Evolutionary conservation across 306 rosid species (phyloP), one percentile per base, ranked within the genome.

Genomic region (Vicia sativa): DNA sequence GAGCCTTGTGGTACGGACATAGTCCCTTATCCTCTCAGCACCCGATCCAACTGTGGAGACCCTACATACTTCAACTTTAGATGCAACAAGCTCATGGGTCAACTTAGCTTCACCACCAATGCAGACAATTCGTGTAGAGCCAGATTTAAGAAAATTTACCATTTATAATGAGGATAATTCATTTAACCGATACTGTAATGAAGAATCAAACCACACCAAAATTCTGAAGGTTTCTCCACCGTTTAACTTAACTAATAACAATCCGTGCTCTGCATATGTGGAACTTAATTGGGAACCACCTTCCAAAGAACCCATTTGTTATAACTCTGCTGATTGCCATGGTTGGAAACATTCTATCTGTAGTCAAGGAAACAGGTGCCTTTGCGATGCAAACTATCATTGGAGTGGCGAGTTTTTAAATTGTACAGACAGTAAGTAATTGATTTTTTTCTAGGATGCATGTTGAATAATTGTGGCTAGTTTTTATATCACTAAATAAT

Each of bases 21-120:
- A 2, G 73, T 87, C 13, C 90, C 90, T 39, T 87, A 85, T 78
- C 90, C 93, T 0, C 39, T 82, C 3, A 82, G 86, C 58, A 85
- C 78, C 0, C 12, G 71, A 14, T 21, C 14, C 16, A 46, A 52
- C 25, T 87, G 86, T 45, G 90, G 90, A 13, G 83, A 85, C 18
- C 69, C 78, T 2, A 2, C 1, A 50, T 84, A 80, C 75, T 18
- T 0, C 53, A 34, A 62, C n/a, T 78, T 87, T 39, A 11, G 2
- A 0, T 87, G 89, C 23, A 3, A 10, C 68, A 0, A 0, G 6
- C n/a, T 8, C 2, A 43, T 28, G 0, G 75, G 73, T 9, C 34
- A 62, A 3, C 11, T 84, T 39, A 78, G 5, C 35, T 87, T 84
- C 74, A 3, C 6, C 29, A 11, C 0, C 3, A 4, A 2, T 10